These are phyloP conservation scores for Diaporthe eres DNA, from an alignment of 2,329 filamentous ascomycete genomes.

Conservation along the genomic window DNA sequence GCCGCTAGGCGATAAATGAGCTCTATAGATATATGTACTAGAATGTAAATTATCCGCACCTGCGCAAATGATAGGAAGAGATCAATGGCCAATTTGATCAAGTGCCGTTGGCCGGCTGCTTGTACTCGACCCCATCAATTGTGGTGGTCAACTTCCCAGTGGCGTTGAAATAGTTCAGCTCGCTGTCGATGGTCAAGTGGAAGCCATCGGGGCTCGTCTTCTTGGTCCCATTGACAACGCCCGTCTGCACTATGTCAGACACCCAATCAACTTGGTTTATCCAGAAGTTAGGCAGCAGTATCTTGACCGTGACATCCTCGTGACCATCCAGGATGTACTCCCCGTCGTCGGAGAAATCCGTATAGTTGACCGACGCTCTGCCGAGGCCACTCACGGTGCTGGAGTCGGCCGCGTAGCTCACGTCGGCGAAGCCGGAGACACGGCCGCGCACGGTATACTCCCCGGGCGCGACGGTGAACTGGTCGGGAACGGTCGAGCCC, in stretches of 20 bases:
- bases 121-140: not conserved
- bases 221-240: constrained; percentile 7
- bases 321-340: not conserved
- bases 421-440: not conserved
- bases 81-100: not conserved
- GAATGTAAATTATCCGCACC: too few species aligned
- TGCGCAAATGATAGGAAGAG: not conserved
- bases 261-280: not conserved
- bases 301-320: not conserved
- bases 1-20: too few species aligned
- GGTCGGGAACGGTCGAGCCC: not conserved
- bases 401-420: not conserved
- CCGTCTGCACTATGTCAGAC: not conserved
- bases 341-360: constrained; percentile 20
- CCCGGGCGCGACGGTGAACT: not conserved
- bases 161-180: not conserved
- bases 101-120: constrained; percentile 4
- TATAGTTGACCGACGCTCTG: not conserved
- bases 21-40: not conserved
- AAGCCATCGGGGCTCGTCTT: not conserved
- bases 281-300: not conserved
- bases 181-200: not conserved
- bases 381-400: not conserved
- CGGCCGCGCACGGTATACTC: not conserved
- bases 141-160: not conserved